A percentile compares a stretch with the other conserved stretches of the same genome.
phyloP scores from a whole-genome alignment of 805 yeast genomes.

The Barnettozyma pratensis region DNA sequence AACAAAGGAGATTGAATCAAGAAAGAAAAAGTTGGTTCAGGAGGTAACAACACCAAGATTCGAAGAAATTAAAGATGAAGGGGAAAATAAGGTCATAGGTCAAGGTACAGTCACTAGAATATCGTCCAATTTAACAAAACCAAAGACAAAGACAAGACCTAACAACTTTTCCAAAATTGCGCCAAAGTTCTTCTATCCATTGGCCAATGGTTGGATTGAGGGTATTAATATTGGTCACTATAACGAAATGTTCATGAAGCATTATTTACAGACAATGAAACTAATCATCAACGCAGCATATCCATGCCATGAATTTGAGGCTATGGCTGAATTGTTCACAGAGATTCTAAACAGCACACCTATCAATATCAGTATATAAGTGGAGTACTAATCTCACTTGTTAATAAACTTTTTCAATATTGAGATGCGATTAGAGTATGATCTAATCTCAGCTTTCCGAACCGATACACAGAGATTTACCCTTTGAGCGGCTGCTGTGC shows the following conservation, averaged over 20 bases:
- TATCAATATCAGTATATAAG: background rate
- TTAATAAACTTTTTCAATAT: background rate
- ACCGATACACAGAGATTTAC: background rate
- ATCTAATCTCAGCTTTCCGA: background rate
- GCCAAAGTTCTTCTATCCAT: constrained; percentile 44
- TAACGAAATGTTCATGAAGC: constrained; percentile 45
- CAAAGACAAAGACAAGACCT: constrained; percentile 10
- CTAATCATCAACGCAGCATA: constrained; percentile 43
- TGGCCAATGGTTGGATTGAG: constrained; percentile 48
- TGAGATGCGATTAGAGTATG: too few relatives aligned
- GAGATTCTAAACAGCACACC: constrained; percentile 19
- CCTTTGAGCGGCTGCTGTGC: too few relatives aligned
- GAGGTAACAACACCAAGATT: constrained; percentile 13
- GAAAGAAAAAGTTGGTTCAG: constrained; percentile 9
- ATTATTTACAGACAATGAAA: constrained; percentile 43
- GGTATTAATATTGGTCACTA: constrained; percentile 51
- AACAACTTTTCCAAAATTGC: constrained; percentile 35
- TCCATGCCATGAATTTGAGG: constrained; percentile 36
- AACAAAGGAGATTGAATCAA: constrained; percentile 26
- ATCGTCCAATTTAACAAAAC: constrained; percentile 29
- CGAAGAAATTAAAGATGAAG: constrained; percentile 12
- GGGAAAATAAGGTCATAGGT: background rate
- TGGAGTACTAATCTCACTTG: background rate
- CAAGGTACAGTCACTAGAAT: constrained; percentile 26
- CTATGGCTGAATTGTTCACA: constrained; percentile 28